Evolutionary conservation across 1,139 yeast species (phyloP), one percentile per base, ranked within the genome.

Genomic region (Spathaspora sp.): DNA sequence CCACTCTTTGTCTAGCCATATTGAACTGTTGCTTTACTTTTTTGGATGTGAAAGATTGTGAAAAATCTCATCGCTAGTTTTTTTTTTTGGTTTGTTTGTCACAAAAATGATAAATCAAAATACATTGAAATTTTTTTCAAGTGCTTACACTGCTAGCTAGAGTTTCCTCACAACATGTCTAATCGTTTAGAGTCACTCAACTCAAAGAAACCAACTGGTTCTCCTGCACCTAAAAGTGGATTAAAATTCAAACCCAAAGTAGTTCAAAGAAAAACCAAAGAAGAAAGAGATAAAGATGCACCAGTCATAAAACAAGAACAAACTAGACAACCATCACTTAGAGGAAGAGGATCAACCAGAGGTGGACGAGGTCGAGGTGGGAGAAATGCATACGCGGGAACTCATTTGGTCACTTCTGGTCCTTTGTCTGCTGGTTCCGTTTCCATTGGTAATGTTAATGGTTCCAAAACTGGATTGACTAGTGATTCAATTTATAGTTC

Each of bases 161-260:
- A n/a, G n/a, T n/a, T n/a, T n/a, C n/a, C n/a, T n/a, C n/a, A n/a
- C 26, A 46, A 34, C 40, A 74, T 74, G 78, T 70, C 78, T 29
- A 72, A 74, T 55, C 59, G 79, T 48, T 64, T 74, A 49, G 79
- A 74, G 43, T 72, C 78, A 18, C 64, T 74, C 55, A 72, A 68
- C 54, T 57, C 70, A 39, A 68, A 67, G 48, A 65, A 68, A 52
- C 57, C 68, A 11, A 51, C 59, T 3, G 39, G 56, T 2, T 47
- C 54, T 16, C 48, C 57, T 2, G 57, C 47, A 4, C 55, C 68
- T n/a, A 82, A 78, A 56, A 80, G 82, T 17, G 72, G 75, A 25
- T 71, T 80, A 44, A 83, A 85, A 63, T 89, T 89, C 65, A 80
- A 84, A 59, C 97, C 97, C 1, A 89, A 89, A 62, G 84, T 75